Base-by-base conservation (phyloP, 306 rosid species). In the Malus orientalis region DNA sequence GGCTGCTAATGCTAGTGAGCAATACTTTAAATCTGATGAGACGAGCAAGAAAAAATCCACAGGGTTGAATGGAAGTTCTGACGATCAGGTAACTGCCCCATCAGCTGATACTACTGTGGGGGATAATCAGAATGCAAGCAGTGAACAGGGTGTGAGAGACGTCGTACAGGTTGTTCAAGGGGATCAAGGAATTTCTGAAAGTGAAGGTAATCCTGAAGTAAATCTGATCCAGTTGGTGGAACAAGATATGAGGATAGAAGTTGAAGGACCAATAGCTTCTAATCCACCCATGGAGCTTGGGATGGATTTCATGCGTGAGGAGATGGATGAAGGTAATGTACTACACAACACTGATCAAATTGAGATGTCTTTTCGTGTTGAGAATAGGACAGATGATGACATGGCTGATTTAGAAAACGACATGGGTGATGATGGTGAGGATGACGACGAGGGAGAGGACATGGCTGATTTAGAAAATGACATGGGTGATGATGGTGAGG, bases 401-500 rank as follows among this genome's bases (percentile, higher is more conserved):
- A 92, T 96, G 97, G 98, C 89, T 71, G 99, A 93, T 82, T 98
- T 42, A 42, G 45, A 42, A 42, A 42, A 42, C 3, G 45, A 42
- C 45, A 42, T 42, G 45, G 45, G 45, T 42, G 45, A 42, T 42
- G 45, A 42, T 42, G 45, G 45, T 10, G 45, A 42, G 45, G 45
- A 42, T 42, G 45, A 42, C 3, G 45, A 9, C 0, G 42, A 38
- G 9, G 42, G 42, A 38, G 42, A 38, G 10, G 42, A 38, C 42
- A 38, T 38, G 42, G 42, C 42, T 38, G 42, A 38, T 38, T 38
- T 91, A 84, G 99, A 96, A 77, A 97, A 96, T 88, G 99, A 88
- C 74, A 93, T 92, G 97, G 98, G 97, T 64, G 98, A 92, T 74
- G 98, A 95, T 44, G 97, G 91, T 55, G 98, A 92, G 68, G 98